Base-by-base conservation (phyloP, 768 basidiomycete genomes). In the Pulveroboletus sp. region DNA sequence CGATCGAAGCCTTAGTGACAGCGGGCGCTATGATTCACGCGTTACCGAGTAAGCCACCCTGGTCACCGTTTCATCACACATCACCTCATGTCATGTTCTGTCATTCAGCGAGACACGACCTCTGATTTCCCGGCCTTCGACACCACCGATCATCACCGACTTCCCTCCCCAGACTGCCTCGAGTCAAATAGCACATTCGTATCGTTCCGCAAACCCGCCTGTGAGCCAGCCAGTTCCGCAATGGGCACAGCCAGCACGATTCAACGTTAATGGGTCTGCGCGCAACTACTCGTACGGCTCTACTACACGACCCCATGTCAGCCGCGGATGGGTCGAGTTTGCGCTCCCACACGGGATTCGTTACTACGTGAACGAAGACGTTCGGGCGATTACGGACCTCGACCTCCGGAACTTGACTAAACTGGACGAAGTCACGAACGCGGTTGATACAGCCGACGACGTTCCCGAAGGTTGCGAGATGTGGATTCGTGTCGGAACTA, bases 251-350 rank as follows among this genome's bases (percentile, higher is more conserved):
- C 59, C 61, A 0, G 53, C 39, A 7, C 57, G 46, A 1, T 63
- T 68, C 41, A 45, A 66, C 10, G 57, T 58, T 40, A 69, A 67
- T 38, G 65, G 68, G 2, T 63, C 66, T 9, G 66, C 68, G 18
- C 66, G 57, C n/a, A 58, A 42, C 43, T 56, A 64, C 17, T 24
- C 54, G 10, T 67, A 67, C 33, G 66, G 66, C 11, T 57, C 66
- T 11, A 55, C 66, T 3, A 47, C 56, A 0, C 55, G 55, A 0
- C 66, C 61, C 0, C 60, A 65, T 31, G 41, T 50, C 27, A 35
- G 14, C 15, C 76, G 83, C 17, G 89, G 89, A 4, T 91, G 89
- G 89, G 72, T 79, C 42, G 86, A 85, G 59, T 81, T 86, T 61
- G 72, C 77, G 18, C 78, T 92, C n/a, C 89, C 89, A 1, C 86